Conservation (phyloP, 768 basidiomycete species). For the Hypsizygus marmoreus region DNA sequence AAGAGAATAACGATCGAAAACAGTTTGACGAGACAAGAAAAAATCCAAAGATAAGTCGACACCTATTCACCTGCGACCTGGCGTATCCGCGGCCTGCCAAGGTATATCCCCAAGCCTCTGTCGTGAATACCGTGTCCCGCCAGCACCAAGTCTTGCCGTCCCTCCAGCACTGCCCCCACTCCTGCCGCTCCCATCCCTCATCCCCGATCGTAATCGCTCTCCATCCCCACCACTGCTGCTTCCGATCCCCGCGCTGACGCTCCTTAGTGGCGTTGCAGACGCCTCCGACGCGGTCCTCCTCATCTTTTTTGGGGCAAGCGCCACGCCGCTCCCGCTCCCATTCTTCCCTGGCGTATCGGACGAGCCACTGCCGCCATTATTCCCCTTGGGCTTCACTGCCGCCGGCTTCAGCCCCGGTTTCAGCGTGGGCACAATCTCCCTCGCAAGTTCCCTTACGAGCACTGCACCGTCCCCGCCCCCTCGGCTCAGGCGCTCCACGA, state of each 20-base stretch:
- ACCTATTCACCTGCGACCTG: conserved; percentile 11
- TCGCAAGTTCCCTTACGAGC: conserved; percentile 84
- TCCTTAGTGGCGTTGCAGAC: conserved; percentile 33
- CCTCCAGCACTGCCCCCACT: conserved; percentile 9
- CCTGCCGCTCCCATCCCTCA: conserved; percentile 6
- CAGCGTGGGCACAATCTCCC: conserved; percentile 80
- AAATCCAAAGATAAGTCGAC: conserved; percentile 9
- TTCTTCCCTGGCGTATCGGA: conserved; percentile 23
- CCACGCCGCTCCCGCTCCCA: conserved; percentile 24
- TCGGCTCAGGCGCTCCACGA: conserved; percentile 78
- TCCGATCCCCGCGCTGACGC: conserved; percentile 16
- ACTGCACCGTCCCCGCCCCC: conserved; percentile 82
- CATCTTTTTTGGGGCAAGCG: conserved; percentile 62
- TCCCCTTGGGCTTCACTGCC: conserved; percentile 25
- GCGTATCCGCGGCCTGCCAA: conserved; percentile 43
- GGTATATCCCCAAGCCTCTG: conserved; percentile 64
- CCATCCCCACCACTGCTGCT: conserved; percentile 21
- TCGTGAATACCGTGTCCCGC: conserved; percentile 41
- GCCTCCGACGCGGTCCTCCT: conserved; percentile 75
- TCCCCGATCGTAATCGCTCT: too few relatives aligned
- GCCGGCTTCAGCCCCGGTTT: conserved; percentile 69
- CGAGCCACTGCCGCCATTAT: too few relatives aligned
- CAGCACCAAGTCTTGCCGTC: conserved; percentile 31
- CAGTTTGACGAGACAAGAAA: conserved; percentile 3
- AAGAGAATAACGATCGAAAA: conserved; percentile 15